Evolutionary conservation across 1,139 yeast species (phyloP).

Genomic region (Protomyces arabidopsidicola): DNA sequence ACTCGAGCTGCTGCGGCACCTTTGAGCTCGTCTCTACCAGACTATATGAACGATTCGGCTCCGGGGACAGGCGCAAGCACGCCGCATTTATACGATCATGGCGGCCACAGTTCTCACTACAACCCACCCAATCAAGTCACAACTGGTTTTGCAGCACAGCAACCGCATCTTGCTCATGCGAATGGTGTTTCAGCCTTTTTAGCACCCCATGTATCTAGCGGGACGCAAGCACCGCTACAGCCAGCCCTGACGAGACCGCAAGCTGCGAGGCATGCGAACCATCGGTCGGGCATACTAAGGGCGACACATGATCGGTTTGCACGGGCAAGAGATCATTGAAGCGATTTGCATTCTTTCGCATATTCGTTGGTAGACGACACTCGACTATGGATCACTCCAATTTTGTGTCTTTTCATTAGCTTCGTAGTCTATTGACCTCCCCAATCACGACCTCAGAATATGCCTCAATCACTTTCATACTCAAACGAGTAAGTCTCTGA

Average conservation of each 20-base stretch:
- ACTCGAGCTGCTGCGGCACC: slow-evolving; percentile 25
- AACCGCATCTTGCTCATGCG: neutral
- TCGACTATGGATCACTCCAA: no score
- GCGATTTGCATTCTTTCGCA: no score
- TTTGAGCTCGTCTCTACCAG: slow-evolving; percentile 12
- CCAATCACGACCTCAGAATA: neutral
- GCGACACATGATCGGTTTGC: slow-evolving; percentile 25
- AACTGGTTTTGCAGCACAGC: neutral
- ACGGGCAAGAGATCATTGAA: slow-evolving; percentile 17
- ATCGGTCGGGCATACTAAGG: slow-evolving; percentile 15
- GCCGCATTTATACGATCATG: slow-evolving; percentile 3
- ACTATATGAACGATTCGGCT: slow-evolving; percentile 8
- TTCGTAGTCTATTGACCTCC: neutral
- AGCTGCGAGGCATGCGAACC: slow-evolving; percentile 22
- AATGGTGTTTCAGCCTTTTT: neutral
- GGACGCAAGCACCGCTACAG: neutral
- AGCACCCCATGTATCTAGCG: neutral
- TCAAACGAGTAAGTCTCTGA: neutral
- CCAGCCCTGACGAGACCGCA: slow-evolving; percentile 9
- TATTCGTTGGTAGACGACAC: no score
- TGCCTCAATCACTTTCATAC: neutral
- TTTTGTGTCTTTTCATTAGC: no score
- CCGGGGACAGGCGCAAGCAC: slow-evolving; percentile 9
- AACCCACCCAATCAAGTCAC: neutral
- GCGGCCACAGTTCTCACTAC: neutral